Conservation (phyloP, 805 yeast species). For the Henningerozyma blattae region DNA sequence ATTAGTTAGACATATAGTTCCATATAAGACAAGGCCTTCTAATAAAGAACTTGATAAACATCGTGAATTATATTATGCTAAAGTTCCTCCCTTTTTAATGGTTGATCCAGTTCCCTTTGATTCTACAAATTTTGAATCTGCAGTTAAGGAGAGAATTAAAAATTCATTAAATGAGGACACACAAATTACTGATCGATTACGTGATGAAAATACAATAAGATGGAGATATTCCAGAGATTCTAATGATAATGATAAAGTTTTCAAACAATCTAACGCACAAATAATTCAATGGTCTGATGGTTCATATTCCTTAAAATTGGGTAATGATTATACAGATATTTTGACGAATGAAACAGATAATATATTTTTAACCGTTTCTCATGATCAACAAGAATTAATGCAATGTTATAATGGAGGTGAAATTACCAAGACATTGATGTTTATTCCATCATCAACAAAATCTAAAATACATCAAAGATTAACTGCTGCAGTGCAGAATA, state of each 20-base stretch:
- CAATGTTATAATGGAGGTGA: conserved; percentile 48
- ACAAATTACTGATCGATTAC: conserved; percentile 48
- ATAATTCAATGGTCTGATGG: conserved; percentile 95
- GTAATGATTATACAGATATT: conserved; percentile 78
- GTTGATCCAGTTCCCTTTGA: conserved; percentile 85
- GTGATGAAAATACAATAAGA: conserved; percentile 76
- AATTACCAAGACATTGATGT: conserved; percentile 52
- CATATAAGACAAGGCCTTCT: conserved; percentile 31
- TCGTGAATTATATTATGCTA: conserved; percentile 35
- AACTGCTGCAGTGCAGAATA: conserved; percentile 49
- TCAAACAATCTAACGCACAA: conserved; percentile 81
- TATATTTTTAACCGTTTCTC: conserved; percentile 58
- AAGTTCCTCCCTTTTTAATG: conserved; percentile 71
- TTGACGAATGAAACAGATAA: conserved; percentile 53
- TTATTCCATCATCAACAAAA: conserved; percentile 83
- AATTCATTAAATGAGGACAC: conserved; percentile 29
- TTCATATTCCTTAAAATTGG: conserved; percentile 69
- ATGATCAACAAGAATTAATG: conserved; percentile 59
- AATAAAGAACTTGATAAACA: conserved; percentile 24
- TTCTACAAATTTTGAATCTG: conserved; percentile 50
- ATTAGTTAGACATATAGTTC: conserved; percentile 29
- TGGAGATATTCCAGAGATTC: conserved; percentile 86
- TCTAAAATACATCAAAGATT: conserved; percentile 73
- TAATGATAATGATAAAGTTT: conserved; percentile 56
- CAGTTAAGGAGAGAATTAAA: conserved; percentile 28